Base-by-base conservation (phyloP, 2,329 filamentous ascomycete genomes). In the Colletotrichum lentis region DNA sequence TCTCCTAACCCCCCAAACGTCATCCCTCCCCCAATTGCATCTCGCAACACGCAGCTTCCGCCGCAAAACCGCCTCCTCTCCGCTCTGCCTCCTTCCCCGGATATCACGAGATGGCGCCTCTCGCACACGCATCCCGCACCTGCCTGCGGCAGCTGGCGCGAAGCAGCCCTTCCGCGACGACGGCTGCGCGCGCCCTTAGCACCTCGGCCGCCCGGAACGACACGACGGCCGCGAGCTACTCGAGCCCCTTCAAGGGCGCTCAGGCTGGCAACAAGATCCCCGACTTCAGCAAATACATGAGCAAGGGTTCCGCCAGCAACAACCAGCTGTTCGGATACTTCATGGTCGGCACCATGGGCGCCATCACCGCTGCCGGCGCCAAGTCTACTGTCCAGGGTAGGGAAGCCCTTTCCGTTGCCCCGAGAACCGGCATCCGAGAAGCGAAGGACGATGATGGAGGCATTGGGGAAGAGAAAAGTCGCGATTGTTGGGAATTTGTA, bases 301-400 rank as follows among this genome's bases (percentile, higher is more conserved):
- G 88, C 81, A 90, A 88, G 79, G 83, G 84, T 73, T 82, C 83
- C 74, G 85, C 90, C 80, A 86, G 84, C 73, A 85, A 85, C 77
- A 97, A 97, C 84, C 91, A 94, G 85, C 85, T 97, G 74, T 96
- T 97, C 81, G 90, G 90, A 77, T 99, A 99, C 88, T 98, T 99
- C 84, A 97, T 98, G 93, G 96, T 97, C 73, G 96, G 96, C 76
- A 90, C 93, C 64, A 91, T 99, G 87, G 96, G 96, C 79, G 91
- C 96, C 77, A 86, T 98, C 79, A 90, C 91, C 72, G 95, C 95
- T 67, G 91, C 96, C 73, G 95, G 95, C 78, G 96, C 95, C 79
- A 99, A 99, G 91, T 93, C 92, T 76, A 98, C 96, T 73, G 93
- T 99, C 74, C 93, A 97, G 87, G 95, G 96, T 99, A 88, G 79